phyloP scores from a whole-genome alignment of 495 filamentous ascomycete species.

The Aspergillus hancockii region DNA sequence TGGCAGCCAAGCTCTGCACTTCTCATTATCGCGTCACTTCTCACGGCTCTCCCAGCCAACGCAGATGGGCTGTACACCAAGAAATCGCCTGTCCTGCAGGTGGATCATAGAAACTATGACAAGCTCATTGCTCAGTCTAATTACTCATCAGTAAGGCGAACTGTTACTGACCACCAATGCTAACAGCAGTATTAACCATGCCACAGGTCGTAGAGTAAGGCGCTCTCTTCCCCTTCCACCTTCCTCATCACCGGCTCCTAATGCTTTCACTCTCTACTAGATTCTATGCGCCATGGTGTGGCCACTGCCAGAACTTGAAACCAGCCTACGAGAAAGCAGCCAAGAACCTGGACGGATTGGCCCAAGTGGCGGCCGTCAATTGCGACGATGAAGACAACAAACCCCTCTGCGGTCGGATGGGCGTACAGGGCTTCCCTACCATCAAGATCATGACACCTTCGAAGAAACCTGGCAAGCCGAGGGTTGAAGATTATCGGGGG shows the following conservation, averaged over 20 bases:
- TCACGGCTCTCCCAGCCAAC: constrained; percentile 61
- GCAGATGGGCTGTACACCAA: constrained; percentile 80
- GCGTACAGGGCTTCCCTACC: constrained; percentile 93
- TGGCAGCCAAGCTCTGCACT: constrained; percentile 30
- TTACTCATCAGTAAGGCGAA: constrained; percentile 77
- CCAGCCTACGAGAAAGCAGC: constrained; percentile 95
- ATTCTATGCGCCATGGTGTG: constrained; percentile 96
- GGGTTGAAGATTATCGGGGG: constrained; percentile 92
- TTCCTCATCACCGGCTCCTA: constrained; percentile 4
- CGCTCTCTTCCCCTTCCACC: constrained; percentile 20
- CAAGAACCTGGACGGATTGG: constrained; percentile 81
- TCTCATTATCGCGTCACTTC: constrained; percentile 50
- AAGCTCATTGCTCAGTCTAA: constrained; percentile 85
- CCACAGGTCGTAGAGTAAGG: constrained; percentile 70
- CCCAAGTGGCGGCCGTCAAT: constrained; percentile 91
- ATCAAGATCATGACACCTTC: constrained; percentile 89
- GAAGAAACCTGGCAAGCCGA: constrained; percentile 79
- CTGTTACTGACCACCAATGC: neutral
- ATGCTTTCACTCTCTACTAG: constrained; percentile 44
- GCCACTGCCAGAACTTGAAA: constrained; percentile 93
- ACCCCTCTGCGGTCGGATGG: constrained; percentile 80
- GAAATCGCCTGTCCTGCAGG: constrained; percentile 82
- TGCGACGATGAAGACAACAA: constrained; percentile 97
- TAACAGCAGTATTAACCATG: constrained; percentile 21
- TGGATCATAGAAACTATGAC: constrained; percentile 82